A percentile compares a stretch with the other conserved stretches of the same genome.
Conservation (phyloP, 345 rosid species). For the Gossypium mustelinum region DNA sequence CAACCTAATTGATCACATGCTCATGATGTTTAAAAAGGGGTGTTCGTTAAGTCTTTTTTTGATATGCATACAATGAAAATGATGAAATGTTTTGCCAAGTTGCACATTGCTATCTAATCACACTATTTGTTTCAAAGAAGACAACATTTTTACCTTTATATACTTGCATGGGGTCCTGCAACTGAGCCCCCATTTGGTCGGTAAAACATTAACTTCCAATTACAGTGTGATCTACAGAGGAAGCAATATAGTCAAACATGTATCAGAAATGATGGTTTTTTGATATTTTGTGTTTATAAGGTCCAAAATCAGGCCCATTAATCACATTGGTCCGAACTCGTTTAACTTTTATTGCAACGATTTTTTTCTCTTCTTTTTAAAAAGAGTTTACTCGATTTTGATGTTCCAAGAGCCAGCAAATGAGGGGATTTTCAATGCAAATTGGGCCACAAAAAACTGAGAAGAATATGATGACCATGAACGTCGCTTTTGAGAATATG, state of each 20-base stretch:
- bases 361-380: background rate
- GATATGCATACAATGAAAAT: background rate
- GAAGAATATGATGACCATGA: background rate
- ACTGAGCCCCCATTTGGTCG: background rate
- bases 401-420: background rate
- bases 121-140: background rate
- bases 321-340: background rate
- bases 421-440: background rate
- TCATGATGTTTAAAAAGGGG: background rate
- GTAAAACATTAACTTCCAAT: no score
- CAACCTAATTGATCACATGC: background rate
- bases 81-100: background rate
- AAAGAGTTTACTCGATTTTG: background rate
- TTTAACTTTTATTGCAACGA: background rate
- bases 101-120: background rate
- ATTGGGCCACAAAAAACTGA: background rate
- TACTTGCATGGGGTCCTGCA: background rate
- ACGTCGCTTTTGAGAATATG: background rate
- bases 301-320: background rate
- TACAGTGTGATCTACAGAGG: no score
- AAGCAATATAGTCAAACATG: no score
- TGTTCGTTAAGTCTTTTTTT: background rate
- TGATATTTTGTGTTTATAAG: no score
- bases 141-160: background rate
- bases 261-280: no score